Conservation (phyloP, 345 rosid species). For the Corchorus olitorius region DNA sequence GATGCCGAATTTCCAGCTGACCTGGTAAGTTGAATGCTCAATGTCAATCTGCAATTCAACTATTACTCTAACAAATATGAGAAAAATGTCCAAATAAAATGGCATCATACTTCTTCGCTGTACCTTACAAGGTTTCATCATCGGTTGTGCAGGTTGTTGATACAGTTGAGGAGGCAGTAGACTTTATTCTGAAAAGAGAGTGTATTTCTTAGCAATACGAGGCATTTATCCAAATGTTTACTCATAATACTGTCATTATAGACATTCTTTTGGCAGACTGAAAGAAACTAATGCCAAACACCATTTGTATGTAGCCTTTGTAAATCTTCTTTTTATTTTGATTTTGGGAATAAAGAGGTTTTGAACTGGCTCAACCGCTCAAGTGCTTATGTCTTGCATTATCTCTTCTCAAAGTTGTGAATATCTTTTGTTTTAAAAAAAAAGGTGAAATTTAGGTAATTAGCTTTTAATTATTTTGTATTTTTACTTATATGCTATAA, state of each 20-base stretch:
- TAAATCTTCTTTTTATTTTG: too few relatives aligned
- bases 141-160: constrained; percentile 41
- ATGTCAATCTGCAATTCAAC: not conserved
- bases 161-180: constrained; percentile 54
- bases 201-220: not conserved
- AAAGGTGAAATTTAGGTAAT: too few relatives aligned
- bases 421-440: too few relatives aligned
- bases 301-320: too few relatives aligned
- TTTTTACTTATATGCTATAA: too few relatives aligned
- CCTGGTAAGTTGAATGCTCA: constrained; percentile 34
- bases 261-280: not conserved
- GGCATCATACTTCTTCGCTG: not conserved
- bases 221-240: not conserved
- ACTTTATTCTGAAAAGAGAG: constrained; percentile 44
- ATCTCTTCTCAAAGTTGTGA: too few relatives aligned
- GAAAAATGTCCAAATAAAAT: not conserved
- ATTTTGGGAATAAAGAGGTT: too few relatives aligned
- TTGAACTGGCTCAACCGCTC: too few relatives aligned
- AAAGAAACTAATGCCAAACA: not conserved
- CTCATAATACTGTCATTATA: not conserved
- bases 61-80: not conserved
- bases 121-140: not conserved
- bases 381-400: too few relatives aligned
- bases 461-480: too few relatives aligned
- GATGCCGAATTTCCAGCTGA: constrained; percentile 45